Percentiles rank a stretch among this genome's conserved stretches.
Evolutionary conservation across 2,329 filamentous ascomycete species (phyloP).

Genomic region (Cordyceps fumosorosea): DNA sequence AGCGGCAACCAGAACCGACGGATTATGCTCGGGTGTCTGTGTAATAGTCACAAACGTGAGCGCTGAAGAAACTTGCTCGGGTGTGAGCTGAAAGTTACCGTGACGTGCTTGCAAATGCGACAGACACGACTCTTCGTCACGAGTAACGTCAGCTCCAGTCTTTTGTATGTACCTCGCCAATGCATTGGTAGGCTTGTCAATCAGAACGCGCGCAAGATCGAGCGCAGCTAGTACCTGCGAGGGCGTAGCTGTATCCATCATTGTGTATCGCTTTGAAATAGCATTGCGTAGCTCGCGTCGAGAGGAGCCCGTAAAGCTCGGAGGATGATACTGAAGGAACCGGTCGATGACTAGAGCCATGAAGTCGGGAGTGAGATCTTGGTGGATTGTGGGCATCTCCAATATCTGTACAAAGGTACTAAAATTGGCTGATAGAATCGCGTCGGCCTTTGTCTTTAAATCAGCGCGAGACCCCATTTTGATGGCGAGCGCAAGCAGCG

Average conservation of each 20-base stretch:
- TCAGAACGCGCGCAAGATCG: slow-evolving; percentile 60
- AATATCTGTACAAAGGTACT: slow-evolving; percentile 71
- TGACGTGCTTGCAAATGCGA: slow-evolving; percentile 47
- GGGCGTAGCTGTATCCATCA: slow-evolving; percentile 57
- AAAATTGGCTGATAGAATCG: slow-evolving; percentile 78
- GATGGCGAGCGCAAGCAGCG: slow-evolving; percentile 80
- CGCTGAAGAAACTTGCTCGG: slow-evolving; percentile 76
- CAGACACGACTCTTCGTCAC: slow-evolving; percentile 62
- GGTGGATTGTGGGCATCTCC: slow-evolving; percentile 57
- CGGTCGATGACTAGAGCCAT: slow-evolving; percentile 77
- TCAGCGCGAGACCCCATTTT: slow-evolving; percentile 75
- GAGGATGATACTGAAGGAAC: slow-evolving; percentile 79
- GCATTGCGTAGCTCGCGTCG: slow-evolving; percentile 64
- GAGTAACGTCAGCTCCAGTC: slow-evolving; percentile 67
- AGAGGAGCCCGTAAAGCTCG: slow-evolving; percentile 72
- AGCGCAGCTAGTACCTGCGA: slow-evolving; percentile 64
- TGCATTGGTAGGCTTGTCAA: slow-evolving; percentile 48
- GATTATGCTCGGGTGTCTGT: slow-evolving; percentile 46
- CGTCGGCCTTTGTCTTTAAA: slow-evolving; percentile 84
- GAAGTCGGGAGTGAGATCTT: slow-evolving; percentile 61
- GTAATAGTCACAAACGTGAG: slow-evolving; percentile 61
- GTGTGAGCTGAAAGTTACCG: slow-evolving; percentile 56
- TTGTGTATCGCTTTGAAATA: slow-evolving; percentile 61
- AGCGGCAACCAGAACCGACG: slow-evolving; percentile 52
- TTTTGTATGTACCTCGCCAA: slow-evolving; percentile 65